A percentile compares a stretch with the other conserved stretches of the same genome.
Evolutionary conservation across 2,329 filamentous ascomycete genomes (phyloP).

Genomic region (Metarhizium sp.): DNA sequence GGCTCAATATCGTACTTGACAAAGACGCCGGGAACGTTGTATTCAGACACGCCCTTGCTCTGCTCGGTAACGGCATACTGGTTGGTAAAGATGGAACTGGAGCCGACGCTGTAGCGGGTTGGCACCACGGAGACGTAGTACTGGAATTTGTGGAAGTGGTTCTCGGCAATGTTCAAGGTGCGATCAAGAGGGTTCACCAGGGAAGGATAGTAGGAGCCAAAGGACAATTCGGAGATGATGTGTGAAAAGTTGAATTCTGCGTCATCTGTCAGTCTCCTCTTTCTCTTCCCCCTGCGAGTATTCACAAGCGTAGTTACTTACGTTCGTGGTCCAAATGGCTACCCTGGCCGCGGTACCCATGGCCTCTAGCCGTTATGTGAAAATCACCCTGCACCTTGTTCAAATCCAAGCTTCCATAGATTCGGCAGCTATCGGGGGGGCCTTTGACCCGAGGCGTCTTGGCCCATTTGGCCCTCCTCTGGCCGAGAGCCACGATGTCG

Average conservation of each 20-base stretch:
- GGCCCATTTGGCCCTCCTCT: conserved; percentile 54
- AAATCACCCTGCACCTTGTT: conserved; percentile 99
- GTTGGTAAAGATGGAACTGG: conserved; percentile 74
- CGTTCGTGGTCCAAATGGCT: conserved; percentile 70
- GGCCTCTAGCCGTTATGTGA: conserved; percentile 89
- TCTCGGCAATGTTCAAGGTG: conserved; percentile 66
- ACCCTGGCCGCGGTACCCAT: conserved; percentile 81
- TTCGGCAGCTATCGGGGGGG: conserved; percentile 65
- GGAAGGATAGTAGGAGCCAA: conserved; percentile 91
- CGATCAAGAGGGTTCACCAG: conserved; percentile 90
- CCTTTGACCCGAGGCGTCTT: conserved; percentile 64
- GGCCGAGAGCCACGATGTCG: conserved; percentile 70
- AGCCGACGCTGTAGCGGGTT: conserved; percentile 72
- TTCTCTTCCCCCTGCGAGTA: background rate
- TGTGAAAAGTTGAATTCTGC: conserved; percentile 95
- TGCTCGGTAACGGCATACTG: conserved; percentile 97
- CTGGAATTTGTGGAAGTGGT: conserved; percentile 91
- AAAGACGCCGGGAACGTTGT: conserved; percentile 76
- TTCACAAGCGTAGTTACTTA: conserved; percentile 33
- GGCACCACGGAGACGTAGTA: conserved; percentile 96
- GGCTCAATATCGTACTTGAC: conserved; percentile 99
- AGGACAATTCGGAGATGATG: conserved; percentile 90
- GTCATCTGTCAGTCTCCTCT: background rate
- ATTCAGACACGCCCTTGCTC: conserved; percentile 59
- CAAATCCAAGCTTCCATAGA: conserved; percentile 81